Percentiles rank a stretch among this genome's conserved stretches.
phyloP scores from a whole-genome alignment of 148 eudicot genomes.

The Rhododendron vialii region DNA sequence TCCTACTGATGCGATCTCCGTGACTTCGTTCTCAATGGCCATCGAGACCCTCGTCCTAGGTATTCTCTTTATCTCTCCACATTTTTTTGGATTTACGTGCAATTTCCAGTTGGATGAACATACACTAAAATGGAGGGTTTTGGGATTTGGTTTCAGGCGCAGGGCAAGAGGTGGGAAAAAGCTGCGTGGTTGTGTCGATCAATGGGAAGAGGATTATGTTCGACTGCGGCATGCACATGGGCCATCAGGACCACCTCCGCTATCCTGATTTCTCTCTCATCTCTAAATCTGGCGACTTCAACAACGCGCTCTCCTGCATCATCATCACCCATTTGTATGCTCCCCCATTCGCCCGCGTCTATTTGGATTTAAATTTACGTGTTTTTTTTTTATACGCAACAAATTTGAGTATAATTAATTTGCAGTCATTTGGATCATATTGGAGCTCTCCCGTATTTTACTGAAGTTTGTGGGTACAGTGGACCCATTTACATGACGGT shows the following conservation, averaged over 20 bases:
- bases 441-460: conserved; percentile 92
- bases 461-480: conserved; percentile 87
- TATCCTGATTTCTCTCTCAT: conserved; percentile 87
- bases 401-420: conserved; percentile 2
- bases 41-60: conserved; percentile 63
- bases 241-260: conserved; percentile 56
- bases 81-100: not conserved
- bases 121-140: not conserved
- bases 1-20: not conserved
- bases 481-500: conserved; percentile 99
- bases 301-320: conserved; percentile 52
- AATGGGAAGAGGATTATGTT: conserved; percentile 92
- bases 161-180: conserved; percentile 97
- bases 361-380: not conserved
- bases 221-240: conserved; percentile 99
- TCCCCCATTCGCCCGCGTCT: not conserved
- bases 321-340: conserved; percentile 77
- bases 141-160: conserved; percentile 53
- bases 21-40: conserved; percentile 23
- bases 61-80: conserved; percentile 7
- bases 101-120: not conserved
- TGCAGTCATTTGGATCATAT: conserved; percentile 87
- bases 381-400: not conserved
- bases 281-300: conserved; percentile 51
- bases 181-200: conserved; percentile 75